Percentiles rank a stretch among this genome's conserved stretches.
Conservation (phyloP, 768 basidiomycete species). For the Boletus rubescentipes region DNA sequence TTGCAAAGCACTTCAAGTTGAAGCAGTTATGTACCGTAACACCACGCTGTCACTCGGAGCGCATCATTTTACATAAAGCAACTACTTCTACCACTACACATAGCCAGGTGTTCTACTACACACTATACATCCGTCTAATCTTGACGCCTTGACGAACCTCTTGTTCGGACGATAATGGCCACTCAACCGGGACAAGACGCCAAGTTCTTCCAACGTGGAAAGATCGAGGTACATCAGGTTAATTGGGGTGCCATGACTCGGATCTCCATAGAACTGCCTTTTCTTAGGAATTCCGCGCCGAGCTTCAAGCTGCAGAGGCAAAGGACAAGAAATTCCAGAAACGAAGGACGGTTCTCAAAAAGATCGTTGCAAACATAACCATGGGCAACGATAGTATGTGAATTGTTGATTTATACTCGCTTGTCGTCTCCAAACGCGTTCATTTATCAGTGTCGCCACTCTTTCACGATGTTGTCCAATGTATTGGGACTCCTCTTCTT, state of each 20-base stretch:
- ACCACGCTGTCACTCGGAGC: too few species aligned
- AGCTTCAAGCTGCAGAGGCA: conserved; percentile 85
- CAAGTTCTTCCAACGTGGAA: conserved; percentile 89
- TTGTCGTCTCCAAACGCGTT: conserved; percentile 19
- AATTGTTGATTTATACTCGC: conserved; percentile 4
- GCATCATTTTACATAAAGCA: too few species aligned
- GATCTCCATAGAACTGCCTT: conserved; percentile 16
- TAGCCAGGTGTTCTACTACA: neutral
- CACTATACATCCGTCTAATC: conserved; percentile 1
- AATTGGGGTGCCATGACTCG: neutral
- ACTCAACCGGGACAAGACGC: conserved; percentile 77
- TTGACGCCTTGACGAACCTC: neutral
- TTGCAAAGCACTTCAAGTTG: too few species aligned
- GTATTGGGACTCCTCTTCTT: conserved; percentile 89
- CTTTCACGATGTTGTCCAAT: conserved; percentile 94
- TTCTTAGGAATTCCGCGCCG: conserved; percentile 80
- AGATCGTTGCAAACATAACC: conserved; percentile 98
- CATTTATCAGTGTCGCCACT: conserved; percentile 77
- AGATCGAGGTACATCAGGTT: conserved; percentile 68
- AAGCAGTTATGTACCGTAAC: too few species aligned
- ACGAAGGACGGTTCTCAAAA: conserved; percentile 93
- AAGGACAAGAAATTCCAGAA: conserved; percentile 97
- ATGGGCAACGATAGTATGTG: conserved; percentile 98
- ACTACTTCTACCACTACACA: neutral
- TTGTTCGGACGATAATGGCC: conserved; percentile 34